Conservation (phyloP, 176 grass and related monocot genomes). For the Rhynchospora breviuscula region DNA sequence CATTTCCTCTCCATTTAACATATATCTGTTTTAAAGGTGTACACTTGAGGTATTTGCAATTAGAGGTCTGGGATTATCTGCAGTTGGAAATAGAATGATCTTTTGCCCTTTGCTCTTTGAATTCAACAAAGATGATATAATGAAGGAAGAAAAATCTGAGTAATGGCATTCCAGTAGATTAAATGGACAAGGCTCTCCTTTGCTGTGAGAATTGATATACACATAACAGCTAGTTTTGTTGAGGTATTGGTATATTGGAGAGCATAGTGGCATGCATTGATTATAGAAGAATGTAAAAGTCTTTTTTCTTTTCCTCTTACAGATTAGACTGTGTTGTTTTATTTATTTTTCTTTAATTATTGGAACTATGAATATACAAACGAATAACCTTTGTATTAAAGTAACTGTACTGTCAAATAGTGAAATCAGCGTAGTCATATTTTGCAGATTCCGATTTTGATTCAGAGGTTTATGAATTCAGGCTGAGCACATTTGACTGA, state of each 20-base stretch:
- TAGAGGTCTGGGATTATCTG: not conserved
- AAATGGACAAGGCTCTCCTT: not conserved
- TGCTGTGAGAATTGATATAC: not conserved
- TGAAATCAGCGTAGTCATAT: not conserved
- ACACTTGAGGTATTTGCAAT: not conserved
- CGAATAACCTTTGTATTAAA: no score
- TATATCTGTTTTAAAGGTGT: not conserved
- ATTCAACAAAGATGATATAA: not conserved
- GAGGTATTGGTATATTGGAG: not conserved
- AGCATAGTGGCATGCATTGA: not conserved
- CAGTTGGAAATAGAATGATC: not conserved
- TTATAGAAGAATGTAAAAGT: not conserved
- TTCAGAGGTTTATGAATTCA: not conserved
- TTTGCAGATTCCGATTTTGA: not conserved
- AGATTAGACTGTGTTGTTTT: not conserved
- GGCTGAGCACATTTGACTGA: not conserved
- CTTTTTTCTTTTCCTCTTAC: no score
- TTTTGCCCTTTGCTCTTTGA: not conserved
- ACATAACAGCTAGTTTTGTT: not conserved
- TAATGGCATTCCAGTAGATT: not conserved
- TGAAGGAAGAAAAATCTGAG: not conserved
- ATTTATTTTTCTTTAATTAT: no score
- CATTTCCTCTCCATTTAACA: not conserved
- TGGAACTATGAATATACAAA: no score
- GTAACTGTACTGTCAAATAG: no score